Base-by-base conservation (phyloP, 495 filamentous ascomycete species). In the Parathielavia appendiculata region DNA sequence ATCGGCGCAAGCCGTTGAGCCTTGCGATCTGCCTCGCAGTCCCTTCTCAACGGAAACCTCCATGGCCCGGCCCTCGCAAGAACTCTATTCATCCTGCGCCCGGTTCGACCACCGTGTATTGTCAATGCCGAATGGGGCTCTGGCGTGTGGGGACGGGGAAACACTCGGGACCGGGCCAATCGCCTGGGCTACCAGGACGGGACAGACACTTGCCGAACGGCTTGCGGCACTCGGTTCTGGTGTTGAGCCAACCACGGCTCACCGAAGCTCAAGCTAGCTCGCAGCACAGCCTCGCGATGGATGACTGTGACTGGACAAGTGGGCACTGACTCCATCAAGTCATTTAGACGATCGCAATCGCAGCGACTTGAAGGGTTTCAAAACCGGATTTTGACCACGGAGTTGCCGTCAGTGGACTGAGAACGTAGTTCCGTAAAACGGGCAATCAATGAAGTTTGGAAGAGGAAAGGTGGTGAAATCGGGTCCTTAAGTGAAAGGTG, bases 131-230 rank as follows among this genome's bases (percentile, higher is more conserved):
- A 16, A 19, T 38, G 50, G 50, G 30, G 19, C 51, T 40, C 34
- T 44, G 17, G 8, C 50, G 17, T 57, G 51, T 34, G 56, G 52
- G 55, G 54, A 39, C n/a, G 23, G 22, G 57, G 34, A 12, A 45
- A 17, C 22, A 60, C 59, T 67, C 65, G 65, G 53, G 32, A 54
- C 60, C 48, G 26, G 23, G 57, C 65, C 65, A 67, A 67, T 67
- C 65, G 65, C 58, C 53, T 57, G 40, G 47, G 19, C 57, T 56
- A 12, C 57, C 58, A 61, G 44, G 32, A 9, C 40, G n/a, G 14
- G 16, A 14, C 36, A 23, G 34, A 43, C 34, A 35, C 50, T 45
- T 53, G 43, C 50, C 44, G 51, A 17, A 59, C 13, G 34, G 44
- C 22, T 53, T 38, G 40, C 38, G 49, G 56, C 41, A 26, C 19